Conservation (phyloP, 2,329 filamentous ascomycete species). For the Verticillium klebahnii region DNA sequence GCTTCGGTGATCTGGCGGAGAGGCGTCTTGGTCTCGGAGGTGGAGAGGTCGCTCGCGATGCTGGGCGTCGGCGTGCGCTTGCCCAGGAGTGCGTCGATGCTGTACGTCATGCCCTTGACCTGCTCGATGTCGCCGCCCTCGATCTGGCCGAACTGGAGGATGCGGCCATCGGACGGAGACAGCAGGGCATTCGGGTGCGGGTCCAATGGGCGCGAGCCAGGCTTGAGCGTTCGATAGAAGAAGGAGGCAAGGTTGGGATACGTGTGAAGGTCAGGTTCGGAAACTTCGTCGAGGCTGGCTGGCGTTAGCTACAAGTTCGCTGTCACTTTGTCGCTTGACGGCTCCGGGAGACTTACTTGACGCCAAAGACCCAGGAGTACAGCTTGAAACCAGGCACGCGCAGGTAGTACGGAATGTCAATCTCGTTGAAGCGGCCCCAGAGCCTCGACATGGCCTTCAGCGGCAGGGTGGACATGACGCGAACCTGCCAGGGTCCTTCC, state of each 20-base stretch:
- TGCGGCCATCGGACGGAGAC: constrained; percentile 83
- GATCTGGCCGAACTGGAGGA: constrained; percentile 89
- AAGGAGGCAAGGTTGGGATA: constrained; percentile 94
- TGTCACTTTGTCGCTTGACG: not conserved
- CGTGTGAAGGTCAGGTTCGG: constrained; percentile 79
- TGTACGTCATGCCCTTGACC: constrained; percentile 98
- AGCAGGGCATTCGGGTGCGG: constrained; percentile 74
- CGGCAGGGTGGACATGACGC: constrained; percentile 88
- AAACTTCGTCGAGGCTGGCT: constrained; percentile 73
- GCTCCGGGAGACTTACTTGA: constrained; percentile 47
- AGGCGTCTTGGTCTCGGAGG: not conserved
- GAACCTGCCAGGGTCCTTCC: constrained; percentile 87
- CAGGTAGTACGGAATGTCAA: constrained; percentile 81
- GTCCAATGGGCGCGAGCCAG: constrained; percentile 80
- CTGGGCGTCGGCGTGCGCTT: constrained; percentile 53
- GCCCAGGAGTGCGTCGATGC: constrained; percentile 85
- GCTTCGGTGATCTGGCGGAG: constrained; percentile 34
- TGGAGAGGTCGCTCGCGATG: constrained; percentile 27
- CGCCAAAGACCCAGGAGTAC: constrained; percentile 88
- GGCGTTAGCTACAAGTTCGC: constrained; percentile 16
- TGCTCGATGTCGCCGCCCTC: constrained; percentile 94
- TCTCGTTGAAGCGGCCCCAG: constrained; percentile 89
- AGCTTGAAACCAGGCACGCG: constrained; percentile 87
- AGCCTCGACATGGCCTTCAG: constrained; percentile 84
- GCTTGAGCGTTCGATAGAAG: constrained; percentile 94